These are phyloP conservation scores for Paracoccidioides lutzii DNA, from an alignment of 2,329 filamentous ascomycete species.

Conservation along the genomic window DNA sequence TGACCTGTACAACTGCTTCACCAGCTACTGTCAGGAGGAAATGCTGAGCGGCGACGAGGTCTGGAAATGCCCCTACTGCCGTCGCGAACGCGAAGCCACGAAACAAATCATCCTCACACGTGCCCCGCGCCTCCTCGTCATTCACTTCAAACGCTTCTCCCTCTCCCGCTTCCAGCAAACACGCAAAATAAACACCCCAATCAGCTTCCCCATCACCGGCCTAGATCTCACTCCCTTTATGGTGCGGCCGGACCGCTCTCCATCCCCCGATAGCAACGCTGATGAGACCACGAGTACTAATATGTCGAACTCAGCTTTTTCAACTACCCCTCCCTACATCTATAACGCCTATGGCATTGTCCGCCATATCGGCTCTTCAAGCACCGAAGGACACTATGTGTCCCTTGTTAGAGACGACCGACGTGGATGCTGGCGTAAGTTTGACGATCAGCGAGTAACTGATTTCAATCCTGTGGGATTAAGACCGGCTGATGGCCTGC, in stretches of 20 bases:
- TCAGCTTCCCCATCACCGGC: slow-evolving; percentile 64
- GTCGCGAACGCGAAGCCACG: slow-evolving; percentile 50
- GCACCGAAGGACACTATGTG: slow-evolving; percentile 69
- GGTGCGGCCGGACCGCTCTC: slow-evolving; percentile 34
- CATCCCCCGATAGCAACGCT: slow-evolving; percentile 24
- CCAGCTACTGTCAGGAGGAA: slow-evolving; percentile 57
- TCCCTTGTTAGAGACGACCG: slow-evolving; percentile 51
- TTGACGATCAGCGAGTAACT: slow-evolving; percentile 44
- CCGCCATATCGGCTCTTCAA: slow-evolving; percentile 55
- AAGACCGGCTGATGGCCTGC: slow-evolving; percentile 37
- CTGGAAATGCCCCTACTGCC: slow-evolving; percentile 65
- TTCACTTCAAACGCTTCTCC: slow-evolving; percentile 62
- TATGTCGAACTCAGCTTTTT: slow-evolving; percentile 31
- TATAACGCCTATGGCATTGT: slow-evolving; percentile 85
- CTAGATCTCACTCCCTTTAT: slow-evolving; percentile 52
- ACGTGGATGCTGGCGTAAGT: slow-evolving; percentile 46
- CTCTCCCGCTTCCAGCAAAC: slow-evolving; percentile 43
- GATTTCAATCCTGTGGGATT: slow-evolving; percentile 46
- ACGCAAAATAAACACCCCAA: slow-evolving; percentile 56
- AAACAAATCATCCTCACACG: slow-evolving; percentile 64
- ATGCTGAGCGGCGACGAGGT: slow-evolving; percentile 53
- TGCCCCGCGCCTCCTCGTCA: slow-evolving; percentile 63
- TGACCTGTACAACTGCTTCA: slow-evolving; percentile 56
- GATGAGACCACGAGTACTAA: slow-evolving; percentile 49
- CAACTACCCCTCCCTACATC: slow-evolving; percentile 43